A percentile compares a stretch with the other conserved stretches of the same genome.
Conservation (phyloP, 2,329 filamentous ascomycete genomes). For the Byssoonygena ceratinophila region DNA sequence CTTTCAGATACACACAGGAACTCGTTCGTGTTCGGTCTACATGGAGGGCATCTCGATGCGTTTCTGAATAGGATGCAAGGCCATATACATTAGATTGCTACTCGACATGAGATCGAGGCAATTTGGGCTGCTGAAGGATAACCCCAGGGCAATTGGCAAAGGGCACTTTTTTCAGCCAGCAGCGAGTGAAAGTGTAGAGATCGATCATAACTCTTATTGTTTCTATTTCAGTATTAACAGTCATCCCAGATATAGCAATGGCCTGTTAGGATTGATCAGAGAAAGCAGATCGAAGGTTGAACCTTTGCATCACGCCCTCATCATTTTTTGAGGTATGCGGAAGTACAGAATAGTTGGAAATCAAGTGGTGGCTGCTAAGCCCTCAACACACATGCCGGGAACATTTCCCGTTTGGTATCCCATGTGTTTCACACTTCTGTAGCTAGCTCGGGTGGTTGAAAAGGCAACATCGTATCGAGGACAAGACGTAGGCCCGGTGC, state of each 20-base stretch:
- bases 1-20: no score
- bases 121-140: background rate
- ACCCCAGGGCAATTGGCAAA: background rate
- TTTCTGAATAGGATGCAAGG: background rate
- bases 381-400: constrained; percentile 37
- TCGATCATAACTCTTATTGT: background rate
- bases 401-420: constrained; percentile 38
- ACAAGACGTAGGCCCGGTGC: background rate
- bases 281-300: background rate
- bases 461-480: background rate
- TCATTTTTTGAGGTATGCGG: constrained; percentile 39
- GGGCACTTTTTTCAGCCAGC: background rate
- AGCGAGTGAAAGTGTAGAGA: background rate
- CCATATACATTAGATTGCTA: background rate
- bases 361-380: constrained; percentile 36
- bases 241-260: background rate
- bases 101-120: background rate
- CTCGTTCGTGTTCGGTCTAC: background rate
- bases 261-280: background rate
- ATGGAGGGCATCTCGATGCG: background rate
- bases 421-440: constrained; percentile 34
- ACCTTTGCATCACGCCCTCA: constrained; percentile 18
- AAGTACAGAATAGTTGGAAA: no score
- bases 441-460: constrained; percentile 27
- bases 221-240: background rate